Percentiles rank a stretch among this genome's conserved stretches.
These are phyloP conservation scores for Penicillium decumbens DNA, from an alignment of 2,329 filamentous ascomycete genomes.

Conservation along the genomic window DNA sequence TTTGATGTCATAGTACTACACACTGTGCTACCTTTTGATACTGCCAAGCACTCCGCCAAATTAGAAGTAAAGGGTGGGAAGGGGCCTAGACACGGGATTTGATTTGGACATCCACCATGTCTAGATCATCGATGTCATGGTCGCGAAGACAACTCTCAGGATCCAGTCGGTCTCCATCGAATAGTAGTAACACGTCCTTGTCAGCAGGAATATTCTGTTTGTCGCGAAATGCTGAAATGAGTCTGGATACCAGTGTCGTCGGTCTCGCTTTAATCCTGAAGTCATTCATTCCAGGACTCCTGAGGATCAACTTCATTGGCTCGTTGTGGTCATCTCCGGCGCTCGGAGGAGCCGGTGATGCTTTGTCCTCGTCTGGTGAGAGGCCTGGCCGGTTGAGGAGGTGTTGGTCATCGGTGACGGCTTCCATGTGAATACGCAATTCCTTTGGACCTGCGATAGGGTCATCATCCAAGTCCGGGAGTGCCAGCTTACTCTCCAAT, in stretches of 20 bases:
- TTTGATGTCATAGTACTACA: not conserved
- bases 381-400: slow-evolving; percentile 25
- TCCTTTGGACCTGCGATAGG: slow-evolving; percentile 51
- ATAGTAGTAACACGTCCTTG: slow-evolving; percentile 58
- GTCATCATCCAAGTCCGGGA: slow-evolving; percentile 39
- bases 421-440: slow-evolving; percentile 66
- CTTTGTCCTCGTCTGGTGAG: not conserved
- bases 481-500: slow-evolving; percentile 38
- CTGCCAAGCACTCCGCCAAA: not conserved
- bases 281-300: slow-evolving; percentile 49
- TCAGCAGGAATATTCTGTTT: slow-evolving; percentile 50
- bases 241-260: slow-evolving; percentile 56
- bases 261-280: slow-evolving; percentile 45
- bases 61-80: no score
- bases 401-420: slow-evolving; percentile 65
- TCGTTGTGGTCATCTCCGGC: slow-evolving; percentile 25
- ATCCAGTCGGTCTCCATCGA: slow-evolving; percentile 70
- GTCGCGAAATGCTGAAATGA: slow-evolving; percentile 60
- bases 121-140: slow-evolving; percentile 68
- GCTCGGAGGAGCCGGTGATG: not conserved
- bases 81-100: slow-evolving; percentile 34
- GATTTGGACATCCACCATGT: slow-evolving; percentile 69
- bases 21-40: not conserved
- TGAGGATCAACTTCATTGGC: slow-evolving; percentile 47
- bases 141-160: slow-evolving; percentile 58